Conservation (phyloP, 768 basidiomycete genomes). For the Glaciozyma martinii region DNA sequence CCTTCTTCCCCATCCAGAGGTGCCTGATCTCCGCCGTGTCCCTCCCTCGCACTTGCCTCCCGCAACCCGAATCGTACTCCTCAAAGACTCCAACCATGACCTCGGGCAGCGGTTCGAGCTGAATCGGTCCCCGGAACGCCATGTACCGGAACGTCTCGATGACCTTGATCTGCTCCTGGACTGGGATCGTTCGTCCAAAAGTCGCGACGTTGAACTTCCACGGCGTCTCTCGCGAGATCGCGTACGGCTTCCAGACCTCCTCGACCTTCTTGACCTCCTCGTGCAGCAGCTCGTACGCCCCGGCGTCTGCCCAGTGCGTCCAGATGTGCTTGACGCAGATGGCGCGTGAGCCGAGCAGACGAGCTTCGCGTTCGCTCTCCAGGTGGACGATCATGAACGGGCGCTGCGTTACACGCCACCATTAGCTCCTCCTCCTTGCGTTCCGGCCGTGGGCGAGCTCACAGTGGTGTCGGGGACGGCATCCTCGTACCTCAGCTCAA, state of each 20-base stretch:
- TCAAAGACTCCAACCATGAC: constrained; percentile 31
- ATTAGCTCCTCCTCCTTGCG: neutral
- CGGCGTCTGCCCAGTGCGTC: constrained; percentile 22
- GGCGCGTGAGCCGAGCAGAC: constrained; percentile 63
- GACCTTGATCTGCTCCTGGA: constrained; percentile 13
- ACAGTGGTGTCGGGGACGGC: constrained; percentile 20
- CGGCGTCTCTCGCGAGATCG: constrained; percentile 49
- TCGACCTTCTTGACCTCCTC: constrained; percentile 42
- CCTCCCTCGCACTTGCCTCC: constrained; percentile 25
- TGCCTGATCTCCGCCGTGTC: constrained; percentile 37
- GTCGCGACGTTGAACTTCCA: constrained; percentile 73
- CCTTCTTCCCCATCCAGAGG: constrained; percentile 79
- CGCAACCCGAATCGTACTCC: constrained; percentile 19
- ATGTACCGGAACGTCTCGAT: constrained; percentile 64
- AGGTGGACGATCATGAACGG: constrained; percentile 70
- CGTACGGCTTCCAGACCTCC: constrained; percentile 45
- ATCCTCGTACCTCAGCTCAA: constrained; percentile 15
- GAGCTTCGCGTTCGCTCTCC: constrained; percentile 62
- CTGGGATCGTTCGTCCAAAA: constrained; percentile 21
- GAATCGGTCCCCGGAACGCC: constrained; percentile 68
- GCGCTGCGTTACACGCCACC: constrained; percentile 33
- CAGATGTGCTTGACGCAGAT: constrained; percentile 68
- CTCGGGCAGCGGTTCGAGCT: constrained; percentile 51
- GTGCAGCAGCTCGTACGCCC: constrained; percentile 60
- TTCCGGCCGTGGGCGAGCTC: neutral